Evolutionary conservation across 805 yeast species (phyloP).

Genomic region (Candida adriatica): DNA sequence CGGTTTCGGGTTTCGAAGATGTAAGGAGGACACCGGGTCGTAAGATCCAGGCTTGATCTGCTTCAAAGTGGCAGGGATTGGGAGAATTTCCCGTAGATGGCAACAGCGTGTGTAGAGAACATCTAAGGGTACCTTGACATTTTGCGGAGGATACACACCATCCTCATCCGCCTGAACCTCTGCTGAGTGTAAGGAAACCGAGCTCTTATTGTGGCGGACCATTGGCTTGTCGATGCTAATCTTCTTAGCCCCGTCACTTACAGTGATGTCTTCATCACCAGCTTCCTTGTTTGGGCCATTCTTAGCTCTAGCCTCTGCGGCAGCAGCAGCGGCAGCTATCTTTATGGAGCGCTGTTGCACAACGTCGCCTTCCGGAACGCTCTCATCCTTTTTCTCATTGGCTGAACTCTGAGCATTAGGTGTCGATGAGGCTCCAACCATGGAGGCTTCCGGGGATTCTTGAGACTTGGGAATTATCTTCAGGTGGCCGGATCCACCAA

Average conservation of each 20-base stretch:
- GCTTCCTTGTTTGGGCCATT: constrained; percentile 25
- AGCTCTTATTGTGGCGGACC: constrained; percentile 29
- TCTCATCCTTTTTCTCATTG: constrained; percentile 1
- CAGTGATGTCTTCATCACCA: constrained; percentile 33
- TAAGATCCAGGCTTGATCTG: constrained; percentile 69
- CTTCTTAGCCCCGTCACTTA: constrained; percentile 26
- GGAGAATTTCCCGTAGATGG: constrained; percentile 83
- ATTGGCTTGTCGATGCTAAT: constrained; percentile 38
- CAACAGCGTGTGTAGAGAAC: constrained; percentile 86
- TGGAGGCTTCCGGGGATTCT: constrained; percentile 7
- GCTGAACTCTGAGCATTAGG: background rate
- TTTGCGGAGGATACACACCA: constrained; percentile 25
- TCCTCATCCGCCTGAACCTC: constrained; percentile 14
- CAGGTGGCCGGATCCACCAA: constrained; percentile 70
- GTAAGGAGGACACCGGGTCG: constrained; percentile 75
- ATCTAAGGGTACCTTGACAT: constrained; percentile 43
- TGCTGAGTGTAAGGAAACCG: constrained; percentile 21
- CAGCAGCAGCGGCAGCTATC: constrained; percentile 31
- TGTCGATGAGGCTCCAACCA: background rate
- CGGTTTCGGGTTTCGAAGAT: constrained; percentile 79
- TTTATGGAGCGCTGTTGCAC: constrained; percentile 25
- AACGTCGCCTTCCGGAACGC: background rate
- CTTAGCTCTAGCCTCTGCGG: constrained; percentile 31
- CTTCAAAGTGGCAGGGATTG: constrained; percentile 83
- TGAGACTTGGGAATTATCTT: constrained; percentile 29